These are phyloP conservation scores for Sequoia sempervirens DNA, from an alignment of 75 land plant species.

Conservation along the genomic window DNA sequence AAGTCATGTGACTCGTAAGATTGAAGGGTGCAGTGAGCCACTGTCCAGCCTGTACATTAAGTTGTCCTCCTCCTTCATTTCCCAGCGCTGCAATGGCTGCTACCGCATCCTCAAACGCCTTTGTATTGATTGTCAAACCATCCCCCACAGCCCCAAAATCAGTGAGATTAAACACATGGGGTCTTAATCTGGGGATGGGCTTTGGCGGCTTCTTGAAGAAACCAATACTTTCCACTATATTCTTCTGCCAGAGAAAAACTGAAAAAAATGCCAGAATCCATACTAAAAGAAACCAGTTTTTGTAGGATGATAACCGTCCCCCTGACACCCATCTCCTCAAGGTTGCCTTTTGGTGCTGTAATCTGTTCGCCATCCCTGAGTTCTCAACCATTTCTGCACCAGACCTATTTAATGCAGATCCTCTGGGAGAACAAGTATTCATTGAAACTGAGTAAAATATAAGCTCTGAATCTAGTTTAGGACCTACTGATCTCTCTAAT, in stretches of 20 bases:
- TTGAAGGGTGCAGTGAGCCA: constrained; percentile 99
- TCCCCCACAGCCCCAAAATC: constrained; percentile 96
- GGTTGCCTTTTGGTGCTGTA: constrained; percentile 11
- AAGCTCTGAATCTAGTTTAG: background rate
- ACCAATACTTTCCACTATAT: constrained; percentile 21
- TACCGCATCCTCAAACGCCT: constrained; percentile 83
- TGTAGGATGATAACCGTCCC: constrained; percentile 20
- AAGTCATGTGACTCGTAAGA: constrained; percentile 89
- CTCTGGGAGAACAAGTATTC: background rate
- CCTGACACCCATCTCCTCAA: constrained; percentile 20
- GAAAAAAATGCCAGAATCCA: constrained; percentile 48
- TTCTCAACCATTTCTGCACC: background rate
- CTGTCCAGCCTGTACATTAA: constrained; percentile 74
- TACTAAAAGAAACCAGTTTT: constrained; percentile 28
- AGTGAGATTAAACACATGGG: constrained; percentile 73
- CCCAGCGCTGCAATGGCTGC: constrained; percentile 42
- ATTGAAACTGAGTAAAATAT: background rate
- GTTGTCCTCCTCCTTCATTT: constrained; percentile 77
- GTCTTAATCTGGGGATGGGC: constrained; percentile 56
- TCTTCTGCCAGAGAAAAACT: constrained; percentile 55
- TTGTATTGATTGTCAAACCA: constrained; percentile 74
- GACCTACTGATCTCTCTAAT: background rate
- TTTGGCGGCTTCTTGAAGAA: constrained; percentile 19
- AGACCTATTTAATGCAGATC: background rate
- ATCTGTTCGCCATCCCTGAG: background rate